phyloP scores from a whole-genome alignment of 148 eudicot genomes.

The Nepenthes gracilis region DNA sequence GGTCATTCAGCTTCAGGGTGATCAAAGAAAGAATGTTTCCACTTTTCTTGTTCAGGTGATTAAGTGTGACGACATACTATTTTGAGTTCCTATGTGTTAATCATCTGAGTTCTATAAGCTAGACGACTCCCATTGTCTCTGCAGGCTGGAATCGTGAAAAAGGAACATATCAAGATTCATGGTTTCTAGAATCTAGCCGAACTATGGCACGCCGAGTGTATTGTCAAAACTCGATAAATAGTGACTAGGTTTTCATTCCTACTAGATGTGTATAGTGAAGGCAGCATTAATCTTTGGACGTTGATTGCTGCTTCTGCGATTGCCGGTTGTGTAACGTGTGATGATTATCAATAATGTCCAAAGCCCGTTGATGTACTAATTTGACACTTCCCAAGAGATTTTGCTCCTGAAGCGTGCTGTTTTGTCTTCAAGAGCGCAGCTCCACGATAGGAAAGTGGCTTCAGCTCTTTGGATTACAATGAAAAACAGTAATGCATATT shows the following conservation, averaged over 20 bases:
- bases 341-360: not conserved
- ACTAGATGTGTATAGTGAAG: not conserved
- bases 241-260: not conserved
- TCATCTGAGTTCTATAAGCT: not conserved
- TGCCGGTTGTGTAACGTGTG: not conserved
- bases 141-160: slow-evolving; percentile 96
- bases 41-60: slow-evolving; percentile 78
- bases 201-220: not conserved
- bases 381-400: no score
- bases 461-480: no score
- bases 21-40: slow-evolving; percentile 93
- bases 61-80: not conserved
- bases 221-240: not conserved
- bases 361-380: no score
- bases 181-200: slow-evolving; percentile 46
- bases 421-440: no score
- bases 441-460: no score
- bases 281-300: not conserved
- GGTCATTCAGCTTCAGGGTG: slow-evolving; percentile 98
- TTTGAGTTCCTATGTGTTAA: not conserved
- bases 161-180: slow-evolving; percentile 88
- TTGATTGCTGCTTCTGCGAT: not conserved
- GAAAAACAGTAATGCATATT: no score
- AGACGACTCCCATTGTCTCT: not conserved
- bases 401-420: no score